These are phyloP conservation scores for Porodaedalea pini DNA, from an alignment of 1,284 basidiomycete genomes.

Conservation along the genomic window DNA sequence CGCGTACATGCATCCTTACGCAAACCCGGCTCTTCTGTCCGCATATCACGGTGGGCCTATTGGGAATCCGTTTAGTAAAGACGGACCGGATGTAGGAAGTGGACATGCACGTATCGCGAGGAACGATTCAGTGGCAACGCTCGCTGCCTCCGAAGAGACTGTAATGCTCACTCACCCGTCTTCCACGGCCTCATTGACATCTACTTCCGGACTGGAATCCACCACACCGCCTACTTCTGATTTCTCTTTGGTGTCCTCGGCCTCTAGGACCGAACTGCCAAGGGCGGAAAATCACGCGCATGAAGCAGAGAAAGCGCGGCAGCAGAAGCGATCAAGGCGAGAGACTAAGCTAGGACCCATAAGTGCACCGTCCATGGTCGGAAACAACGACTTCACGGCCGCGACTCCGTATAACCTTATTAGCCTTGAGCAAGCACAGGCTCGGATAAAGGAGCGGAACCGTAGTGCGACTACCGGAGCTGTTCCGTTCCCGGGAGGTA, in stretches of 20 bases:
- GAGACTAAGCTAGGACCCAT: constrained; percentile 34
- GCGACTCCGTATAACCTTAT: constrained; percentile 61
- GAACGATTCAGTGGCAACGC: constrained; percentile 52
- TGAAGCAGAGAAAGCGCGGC: background rate
- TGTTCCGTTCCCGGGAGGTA: constrained; percentile 21
- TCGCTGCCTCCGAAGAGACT: constrained; percentile 45
- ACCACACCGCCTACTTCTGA: constrained; percentile 46
- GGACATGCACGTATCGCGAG: constrained; percentile 23
- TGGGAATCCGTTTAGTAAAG: constrained; percentile 24
- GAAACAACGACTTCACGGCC: constrained; percentile 40
- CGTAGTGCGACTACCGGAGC: constrained; percentile 43
- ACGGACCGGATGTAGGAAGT: background rate
- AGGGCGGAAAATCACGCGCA: background rate
- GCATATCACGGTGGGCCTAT: constrained; percentile 20
- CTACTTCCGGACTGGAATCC: constrained; percentile 21
- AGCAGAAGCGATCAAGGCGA: constrained; percentile 27
- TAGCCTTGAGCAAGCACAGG: constrained; percentile 71
- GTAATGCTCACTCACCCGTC: constrained; percentile 38
- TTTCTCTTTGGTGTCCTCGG: constrained; percentile 34
- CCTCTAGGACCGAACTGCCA: background rate
- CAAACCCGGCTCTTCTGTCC: constrained; percentile 59
- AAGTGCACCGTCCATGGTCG: constrained; percentile 34
- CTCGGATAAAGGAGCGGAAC: constrained; percentile 49
- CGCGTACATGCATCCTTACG: constrained; percentile 61
- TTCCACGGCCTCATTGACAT: constrained; percentile 34